Base-by-base conservation (phyloP, 2,329 filamentous ascomycete species). In the Penicillium polonicum region DNA sequence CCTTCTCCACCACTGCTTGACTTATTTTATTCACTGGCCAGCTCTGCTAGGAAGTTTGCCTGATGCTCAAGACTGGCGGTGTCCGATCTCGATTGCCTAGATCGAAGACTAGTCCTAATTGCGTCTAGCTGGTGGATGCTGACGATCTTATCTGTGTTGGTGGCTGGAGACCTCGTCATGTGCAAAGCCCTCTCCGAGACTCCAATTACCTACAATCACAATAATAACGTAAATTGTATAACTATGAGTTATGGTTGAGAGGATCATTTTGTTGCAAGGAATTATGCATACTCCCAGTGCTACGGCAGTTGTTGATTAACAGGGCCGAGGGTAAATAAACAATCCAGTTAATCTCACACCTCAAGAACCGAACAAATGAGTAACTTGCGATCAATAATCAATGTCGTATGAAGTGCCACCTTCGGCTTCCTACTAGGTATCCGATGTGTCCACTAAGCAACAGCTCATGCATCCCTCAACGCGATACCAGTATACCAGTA, bases 61-160 rank as follows among this genome's bases (percentile, higher is more conserved):
- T 4, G 7, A 4, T 0, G 1, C 29, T 35, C 31, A 23, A 23
- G 15, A 52, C 33, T 57, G 33, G 48, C 54, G 54, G 48, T 52
- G 42, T 57, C 42, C 31, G 48, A 57, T 57, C 41, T 51, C 17
- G 33, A 56, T 52, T 9, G 12, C 23, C 5, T 36, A 31, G 38
- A 42, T 54, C 52, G 29, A n/a, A 50, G 27, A 33, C 45, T 55
- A 50, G 52, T 50, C 52, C 42, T 21, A 54, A 49, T 48, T 8
- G 15, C 35, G 52, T 48, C 13, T 48, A 49, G 52, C 36, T 21
- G 19, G 52, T 55, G 52, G 52, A 43, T 55, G 42, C 21, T 6
- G 52, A 21, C 38, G 38, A 51, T 55, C 52, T 51, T 55, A 44
- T 50, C 52, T 43, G 27, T 10, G 10, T 55, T 55, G 3, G 52